These are phyloP conservation scores for Penicillium argentinense DNA, from an alignment of 495 filamentous ascomycete species.

Conservation along the genomic window DNA sequence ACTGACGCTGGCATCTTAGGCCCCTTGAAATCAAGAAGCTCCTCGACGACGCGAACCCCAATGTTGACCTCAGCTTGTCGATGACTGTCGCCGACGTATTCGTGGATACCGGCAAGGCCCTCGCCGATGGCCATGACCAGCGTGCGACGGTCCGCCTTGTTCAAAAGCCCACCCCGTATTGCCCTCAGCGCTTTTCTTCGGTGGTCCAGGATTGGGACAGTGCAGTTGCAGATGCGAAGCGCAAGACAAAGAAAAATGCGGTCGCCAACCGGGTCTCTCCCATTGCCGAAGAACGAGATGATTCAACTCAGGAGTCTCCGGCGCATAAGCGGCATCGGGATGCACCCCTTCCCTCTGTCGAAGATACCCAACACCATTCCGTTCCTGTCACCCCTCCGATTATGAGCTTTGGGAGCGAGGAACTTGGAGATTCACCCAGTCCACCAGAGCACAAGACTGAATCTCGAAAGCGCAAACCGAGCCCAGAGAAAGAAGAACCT, in stretches of 20 bases:
- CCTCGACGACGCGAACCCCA: constrained; percentile 34
- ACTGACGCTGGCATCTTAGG: constrained; percentile 16
- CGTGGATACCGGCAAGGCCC: constrained; percentile 37
- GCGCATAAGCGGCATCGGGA: neutral
- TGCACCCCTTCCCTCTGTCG: constrained; percentile 1
- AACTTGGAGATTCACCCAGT: neutral
- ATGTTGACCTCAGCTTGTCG: constrained; percentile 31
- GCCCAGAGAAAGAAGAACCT: constrained; percentile 11
- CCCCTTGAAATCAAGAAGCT: constrained; percentile 40
- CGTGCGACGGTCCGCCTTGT: constrained; percentile 34
- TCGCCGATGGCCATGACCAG: constrained; percentile 37
- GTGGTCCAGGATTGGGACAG: constrained; percentile 37
- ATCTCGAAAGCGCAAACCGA: constrained; percentile 31
- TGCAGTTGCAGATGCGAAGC: constrained; percentile 6
- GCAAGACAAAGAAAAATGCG: neutral
- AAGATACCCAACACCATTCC: neutral
- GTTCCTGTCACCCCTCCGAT: constrained; percentile 1
- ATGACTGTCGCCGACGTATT: constrained; percentile 41
- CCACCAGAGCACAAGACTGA: neutral
- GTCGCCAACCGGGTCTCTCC: neutral
- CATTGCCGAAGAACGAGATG: constrained; percentile 4
- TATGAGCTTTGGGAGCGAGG: neutral
- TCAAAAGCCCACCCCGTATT: constrained; percentile 22
- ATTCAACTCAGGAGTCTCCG: neutral
- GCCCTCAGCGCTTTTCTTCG: constrained; percentile 31